A percentile compares a stretch with the other conserved stretches of the same genome.
Evolutionary conservation across 2,329 filamentous ascomycete species (phyloP).

Genomic region (Ceratocystis destructans): DNA sequence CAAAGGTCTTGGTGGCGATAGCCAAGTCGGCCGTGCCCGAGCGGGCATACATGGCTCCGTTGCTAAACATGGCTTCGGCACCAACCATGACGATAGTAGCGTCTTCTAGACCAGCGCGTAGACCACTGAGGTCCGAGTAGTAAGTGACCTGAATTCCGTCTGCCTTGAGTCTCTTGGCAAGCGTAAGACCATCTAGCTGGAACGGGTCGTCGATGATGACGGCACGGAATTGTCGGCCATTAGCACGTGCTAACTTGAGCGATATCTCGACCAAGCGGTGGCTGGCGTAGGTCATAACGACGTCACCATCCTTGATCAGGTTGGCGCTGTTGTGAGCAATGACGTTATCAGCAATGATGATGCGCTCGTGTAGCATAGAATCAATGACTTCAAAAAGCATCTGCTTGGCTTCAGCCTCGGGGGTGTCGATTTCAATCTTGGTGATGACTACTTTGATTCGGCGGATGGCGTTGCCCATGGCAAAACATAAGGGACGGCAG

Average conservation of each 20-base stretch:
- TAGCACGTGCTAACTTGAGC: conserved; percentile 55
- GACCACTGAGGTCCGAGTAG: conserved; percentile 58
- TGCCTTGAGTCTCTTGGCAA: conserved; percentile 55
- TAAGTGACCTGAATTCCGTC: conserved; percentile 69
- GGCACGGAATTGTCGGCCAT: conserved; percentile 66
- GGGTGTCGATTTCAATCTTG: conserved; percentile 72
- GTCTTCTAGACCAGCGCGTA: conserved; percentile 56
- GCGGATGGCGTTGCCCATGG: conserved; percentile 92
- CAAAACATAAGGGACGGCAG: conserved; percentile 89
- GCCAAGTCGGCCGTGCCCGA: conserved; percentile 79
- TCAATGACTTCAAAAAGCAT: conserved; percentile 70
- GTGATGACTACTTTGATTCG: conserved; percentile 88
- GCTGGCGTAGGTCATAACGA: conserved; percentile 75
- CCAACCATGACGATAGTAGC: conserved; percentile 70
- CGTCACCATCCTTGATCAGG: conserved; percentile 65
- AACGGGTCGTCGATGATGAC: conserved; percentile 63
- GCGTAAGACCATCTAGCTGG: conserved; percentile 37
- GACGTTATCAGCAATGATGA: conserved; percentile 72
- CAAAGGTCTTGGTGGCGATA: conserved; percentile 61
- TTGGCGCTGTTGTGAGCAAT: conserved; percentile 64
- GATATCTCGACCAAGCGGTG: conserved; percentile 76
- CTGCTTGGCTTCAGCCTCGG: conserved; percentile 70
- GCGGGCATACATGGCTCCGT: conserved; percentile 77
- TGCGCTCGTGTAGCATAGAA: conserved; percentile 76
- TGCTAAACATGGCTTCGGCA: conserved; percentile 89